phyloP scores from a whole-genome alignment of 2,329 filamentous ascomycete genomes.

The Corniculantispora saksenae region DNA sequence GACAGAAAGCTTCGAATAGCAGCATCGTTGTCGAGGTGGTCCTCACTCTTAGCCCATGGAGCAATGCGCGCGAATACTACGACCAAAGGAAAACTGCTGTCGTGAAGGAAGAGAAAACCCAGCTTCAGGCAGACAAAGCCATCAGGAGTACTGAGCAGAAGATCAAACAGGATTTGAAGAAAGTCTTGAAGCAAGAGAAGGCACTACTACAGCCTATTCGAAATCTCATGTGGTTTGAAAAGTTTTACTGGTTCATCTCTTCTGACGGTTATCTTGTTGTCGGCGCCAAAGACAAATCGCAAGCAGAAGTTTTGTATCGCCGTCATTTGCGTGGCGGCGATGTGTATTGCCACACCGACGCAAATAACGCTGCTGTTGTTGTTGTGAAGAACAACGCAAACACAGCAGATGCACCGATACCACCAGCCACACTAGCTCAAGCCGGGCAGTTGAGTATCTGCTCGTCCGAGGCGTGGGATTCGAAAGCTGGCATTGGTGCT shows the following conservation, averaged over 20 bases:
- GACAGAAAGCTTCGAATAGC: constrained; percentile 44
- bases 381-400: constrained; percentile 85
- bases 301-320: constrained; percentile 90
- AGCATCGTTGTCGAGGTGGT: constrained; percentile 79
- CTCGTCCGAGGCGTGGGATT: constrained; percentile 90
- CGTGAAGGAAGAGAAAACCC: constrained; percentile 83
- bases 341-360: constrained; percentile 86
- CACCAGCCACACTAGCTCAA: constrained; percentile 87
- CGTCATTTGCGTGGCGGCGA: constrained; percentile 86
- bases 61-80: constrained; percentile 89
- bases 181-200: constrained; percentile 88
- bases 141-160: constrained; percentile 90
- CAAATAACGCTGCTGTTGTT: constrained; percentile 80
- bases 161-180: constrained; percentile 81
- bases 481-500: constrained; percentile 90
- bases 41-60: constrained; percentile 78
- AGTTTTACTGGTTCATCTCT: constrained; percentile 93
- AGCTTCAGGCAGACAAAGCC: constrained; percentile 77
- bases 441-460: constrained; percentile 84
- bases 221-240: constrained; percentile 92
- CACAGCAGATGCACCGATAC: constrained; percentile 80
- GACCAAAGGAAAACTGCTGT: constrained; percentile 83
- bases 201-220: constrained; percentile 80
- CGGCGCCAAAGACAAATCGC: constrained; percentile 82
- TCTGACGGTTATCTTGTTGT: constrained; percentile 93